Evolutionary conservation across 2,329 filamentous ascomycete genomes (phyloP), one percentile per base, ranked within the genome.

Genomic region (Ophiostoma ulmi): DNA sequence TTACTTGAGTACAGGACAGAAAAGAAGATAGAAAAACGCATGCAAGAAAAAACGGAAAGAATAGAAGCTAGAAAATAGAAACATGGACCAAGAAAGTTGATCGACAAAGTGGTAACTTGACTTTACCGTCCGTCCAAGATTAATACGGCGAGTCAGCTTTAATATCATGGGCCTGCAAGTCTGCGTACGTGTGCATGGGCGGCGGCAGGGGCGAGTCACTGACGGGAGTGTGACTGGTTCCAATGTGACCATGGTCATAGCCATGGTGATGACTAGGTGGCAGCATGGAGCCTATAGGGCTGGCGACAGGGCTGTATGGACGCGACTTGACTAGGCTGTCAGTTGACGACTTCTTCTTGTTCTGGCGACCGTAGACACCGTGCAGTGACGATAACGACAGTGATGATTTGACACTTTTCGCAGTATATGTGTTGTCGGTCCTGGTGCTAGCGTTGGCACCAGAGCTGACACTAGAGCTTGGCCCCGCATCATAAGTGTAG

Each of bases 401-500:
- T 17, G 52, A 41, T 13, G 65, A 39, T n/a, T 10, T 31, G 2
- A 7, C 2, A 8, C 2, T 38, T 2, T 52, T 67, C 5, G 35
- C 22, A 20, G 67, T 4, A 22, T 7, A 48, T 48, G 44, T 8
- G 44, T 48, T 48, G 44, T 48, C 44, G 17, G 31, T 31, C 3
- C n/a, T 48, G 44, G 52, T 3, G 52, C n/a, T 26, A 10, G 52
- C 11, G n/a, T 58, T 63, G 11, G 17, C 20, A 20, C 20, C 17
- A 20, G 58, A 31, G 26, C 5, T 63, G 26, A 7, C 20, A 17
- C 44, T 17, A 17, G n/a, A 31, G 58, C 58, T 31, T 13, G 70
- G 41, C 17, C 55, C 35, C 7, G 68, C 20, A 13, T 61, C 68
- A 20, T 72, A 72, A 3, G 70, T 72, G 65, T 72, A 72, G 68